These are phyloP conservation scores for Fusarium azukiicola DNA, from an alignment of 2,329 filamentous ascomycete genomes.

Conservation along the genomic window DNA sequence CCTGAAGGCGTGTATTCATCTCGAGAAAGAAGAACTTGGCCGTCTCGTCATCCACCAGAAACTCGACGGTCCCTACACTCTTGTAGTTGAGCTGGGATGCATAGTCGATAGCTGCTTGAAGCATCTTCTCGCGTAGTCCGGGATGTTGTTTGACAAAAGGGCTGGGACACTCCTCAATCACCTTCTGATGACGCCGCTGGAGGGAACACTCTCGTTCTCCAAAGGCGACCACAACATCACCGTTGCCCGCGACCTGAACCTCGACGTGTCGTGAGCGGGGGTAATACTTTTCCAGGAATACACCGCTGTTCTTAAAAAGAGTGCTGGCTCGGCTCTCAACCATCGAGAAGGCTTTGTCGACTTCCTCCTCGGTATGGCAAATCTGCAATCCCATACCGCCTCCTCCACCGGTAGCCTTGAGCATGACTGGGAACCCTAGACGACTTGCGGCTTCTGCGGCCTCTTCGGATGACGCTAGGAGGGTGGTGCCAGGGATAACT, in stretches of 20 bases:
- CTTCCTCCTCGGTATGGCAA: background rate
- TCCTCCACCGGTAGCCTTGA: conserved; percentile 13
- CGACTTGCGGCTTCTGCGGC: background rate
- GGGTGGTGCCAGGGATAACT: background rate
- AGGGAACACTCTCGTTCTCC: conserved; percentile 85
- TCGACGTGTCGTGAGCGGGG: conserved; percentile 83
- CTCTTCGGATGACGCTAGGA: background rate
- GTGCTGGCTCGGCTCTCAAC: conserved; percentile 3
- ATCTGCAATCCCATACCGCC: conserved; percentile 7
- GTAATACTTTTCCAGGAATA: conserved; percentile 83
- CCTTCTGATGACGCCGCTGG: conserved; percentile 85
- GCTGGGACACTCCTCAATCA: conserved; percentile 85
- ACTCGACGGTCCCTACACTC: conserved; percentile 68
- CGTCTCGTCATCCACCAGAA: conserved; percentile 81
- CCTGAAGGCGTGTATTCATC: conserved; percentile 83
- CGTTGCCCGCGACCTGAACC: conserved; percentile 84
- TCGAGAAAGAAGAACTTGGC: conserved; percentile 79
- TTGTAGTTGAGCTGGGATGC: conserved; percentile 39
- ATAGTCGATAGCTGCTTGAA: conserved; percentile 35
- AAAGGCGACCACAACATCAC: conserved; percentile 68
- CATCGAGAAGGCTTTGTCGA: conserved; percentile 1
- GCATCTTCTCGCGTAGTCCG: conserved; percentile 56
- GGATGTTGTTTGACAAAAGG: conserved; percentile 72
- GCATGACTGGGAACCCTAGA: conserved; percentile 8
- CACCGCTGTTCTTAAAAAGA: conserved; percentile 66